Evolutionary conservation across 2,329 filamentous ascomycete species (phyloP).

Genomic region (Fusarium sp.): DNA sequence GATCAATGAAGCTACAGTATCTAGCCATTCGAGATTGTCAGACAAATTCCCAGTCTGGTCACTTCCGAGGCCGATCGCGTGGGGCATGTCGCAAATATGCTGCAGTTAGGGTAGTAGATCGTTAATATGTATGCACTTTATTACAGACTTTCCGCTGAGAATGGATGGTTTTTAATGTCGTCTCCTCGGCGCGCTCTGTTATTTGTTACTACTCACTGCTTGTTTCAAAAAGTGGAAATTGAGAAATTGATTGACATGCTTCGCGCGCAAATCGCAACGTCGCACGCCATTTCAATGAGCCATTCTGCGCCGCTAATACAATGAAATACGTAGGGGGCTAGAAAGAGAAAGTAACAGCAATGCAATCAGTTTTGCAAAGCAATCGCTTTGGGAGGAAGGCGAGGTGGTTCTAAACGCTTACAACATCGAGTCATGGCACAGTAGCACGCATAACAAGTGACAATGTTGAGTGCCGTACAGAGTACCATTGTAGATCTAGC

Average conservation of each 20-base stretch:
- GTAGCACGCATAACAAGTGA: slow-evolving; percentile 6
- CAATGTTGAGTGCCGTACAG: background rate
- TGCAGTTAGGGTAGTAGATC: slow-evolving; percentile 13
- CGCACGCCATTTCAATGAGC: background rate
- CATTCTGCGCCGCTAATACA: background rate
- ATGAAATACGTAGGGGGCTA: background rate
- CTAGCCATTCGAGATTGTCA: slow-evolving; percentile 30
- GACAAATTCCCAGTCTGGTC: slow-evolving; percentile 30
- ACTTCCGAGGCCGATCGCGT: slow-evolving; percentile 34
- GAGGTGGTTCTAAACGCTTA: background rate
- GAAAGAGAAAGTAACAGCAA: slow-evolving; percentile 5
- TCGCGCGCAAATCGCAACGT: slow-evolving; percentile 32
- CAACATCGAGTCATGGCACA: slow-evolving; percentile 18
- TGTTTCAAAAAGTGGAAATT: slow-evolving; percentile 15
- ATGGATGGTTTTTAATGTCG: slow-evolving; percentile 28
- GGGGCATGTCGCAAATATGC: slow-evolving; percentile 30
- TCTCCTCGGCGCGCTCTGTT: background rate
- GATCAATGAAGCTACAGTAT: slow-evolving; percentile 29
- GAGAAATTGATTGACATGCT: slow-evolving; percentile 34
- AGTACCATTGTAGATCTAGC: background rate
- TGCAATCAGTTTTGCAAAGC: slow-evolving; percentile 26
- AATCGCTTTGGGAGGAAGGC: background rate
- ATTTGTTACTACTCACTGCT: slow-evolving; percentile 18
- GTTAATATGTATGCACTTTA: slow-evolving; percentile 33
- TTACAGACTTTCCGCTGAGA: background rate